Base-by-base conservation (phyloP, 306 rosid species). In the Gastrolobium villosum region DNA sequence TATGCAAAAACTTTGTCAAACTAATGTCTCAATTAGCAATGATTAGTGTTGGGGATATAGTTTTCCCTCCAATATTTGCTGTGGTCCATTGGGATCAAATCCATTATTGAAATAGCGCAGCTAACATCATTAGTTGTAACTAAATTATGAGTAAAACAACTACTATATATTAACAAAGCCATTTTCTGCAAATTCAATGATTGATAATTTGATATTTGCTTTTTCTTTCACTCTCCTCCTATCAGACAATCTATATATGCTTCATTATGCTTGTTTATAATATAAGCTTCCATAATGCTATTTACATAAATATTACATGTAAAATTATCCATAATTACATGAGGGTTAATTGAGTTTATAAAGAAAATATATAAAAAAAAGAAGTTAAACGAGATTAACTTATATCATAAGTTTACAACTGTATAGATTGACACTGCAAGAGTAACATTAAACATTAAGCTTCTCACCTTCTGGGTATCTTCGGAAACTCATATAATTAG, bases 201-300 rank as follows among this genome's bases (percentile, higher is more conserved):
- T 37, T 72, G 66, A 56, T 26, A 20, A 36, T 74, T 66, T 46
- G 61, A 43, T 78, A 57, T 57, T 60, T 55, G 10, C 4, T 14
- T 2, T 14, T 15, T 34, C 9, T 20, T 13, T 9, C 0, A 7
- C 20, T 48, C 6, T 4, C 49, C 50, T 54, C 20, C 56, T 10
- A 55, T 65, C 65, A 52, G 41, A 71, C 64, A 71, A 64, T 37
- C 39, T 65, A 61, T 56, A 20, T 34, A 46, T 48, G 37, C 36
- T 65, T 61, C 62, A 57, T 79, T 44, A 79, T 79, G 76, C 49
- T 74, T 50, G 84, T 74, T 79, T 78, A 60, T 53, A 32, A 43
- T 67, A 26, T 43, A 79, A 83, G 83, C 36, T 78, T 65, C 53
- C 41, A 59, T 83, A 48, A 56, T 66, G 35, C 15, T 72, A 46